Conservation (phyloP, 2,329 filamentous ascomycete genomes). For the Rhynchosporium secalis region DNA sequence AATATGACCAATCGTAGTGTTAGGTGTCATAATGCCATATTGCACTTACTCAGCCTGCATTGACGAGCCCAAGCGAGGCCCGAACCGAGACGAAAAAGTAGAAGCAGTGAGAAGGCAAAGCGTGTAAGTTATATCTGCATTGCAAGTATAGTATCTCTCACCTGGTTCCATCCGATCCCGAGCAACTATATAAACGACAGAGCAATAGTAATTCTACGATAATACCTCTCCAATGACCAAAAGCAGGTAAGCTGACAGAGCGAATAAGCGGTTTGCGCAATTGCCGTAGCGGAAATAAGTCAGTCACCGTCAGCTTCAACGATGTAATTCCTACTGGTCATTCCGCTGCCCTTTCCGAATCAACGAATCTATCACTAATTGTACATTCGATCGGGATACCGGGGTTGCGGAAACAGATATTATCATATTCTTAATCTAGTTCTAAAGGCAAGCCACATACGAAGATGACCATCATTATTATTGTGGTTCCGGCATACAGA, state of each 20-base stretch:
- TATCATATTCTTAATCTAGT: background rate
- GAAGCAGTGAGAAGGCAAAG: slow-evolving; percentile 6
- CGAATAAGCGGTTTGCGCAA: background rate
- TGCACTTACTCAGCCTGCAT: background rate
- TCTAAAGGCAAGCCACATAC: background rate
- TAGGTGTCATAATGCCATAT: background rate
- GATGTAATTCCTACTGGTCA: background rate
- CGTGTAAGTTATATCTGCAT: background rate
- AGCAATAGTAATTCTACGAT: background rate
- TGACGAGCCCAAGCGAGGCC: slow-evolving; percentile 1
- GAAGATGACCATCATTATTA: background rate
- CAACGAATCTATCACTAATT: background rate
- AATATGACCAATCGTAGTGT: background rate
- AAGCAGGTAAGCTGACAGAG: background rate
- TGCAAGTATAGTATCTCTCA: background rate
- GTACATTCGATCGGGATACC: slow-evolving; percentile 3
- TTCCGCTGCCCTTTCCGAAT: background rate
- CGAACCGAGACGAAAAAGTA: slow-evolving; percentile 2
- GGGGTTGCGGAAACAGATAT: background rate
- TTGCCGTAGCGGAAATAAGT: background rate
- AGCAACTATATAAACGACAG: background rate
- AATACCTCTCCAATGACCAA: background rate
- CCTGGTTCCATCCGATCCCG: background rate
- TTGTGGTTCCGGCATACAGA: background rate
- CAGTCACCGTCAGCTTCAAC: background rate